phyloP scores from a whole-genome alignment of 2,329 filamentous ascomycete genomes.

The Malbranchea zuffiana region DNA sequence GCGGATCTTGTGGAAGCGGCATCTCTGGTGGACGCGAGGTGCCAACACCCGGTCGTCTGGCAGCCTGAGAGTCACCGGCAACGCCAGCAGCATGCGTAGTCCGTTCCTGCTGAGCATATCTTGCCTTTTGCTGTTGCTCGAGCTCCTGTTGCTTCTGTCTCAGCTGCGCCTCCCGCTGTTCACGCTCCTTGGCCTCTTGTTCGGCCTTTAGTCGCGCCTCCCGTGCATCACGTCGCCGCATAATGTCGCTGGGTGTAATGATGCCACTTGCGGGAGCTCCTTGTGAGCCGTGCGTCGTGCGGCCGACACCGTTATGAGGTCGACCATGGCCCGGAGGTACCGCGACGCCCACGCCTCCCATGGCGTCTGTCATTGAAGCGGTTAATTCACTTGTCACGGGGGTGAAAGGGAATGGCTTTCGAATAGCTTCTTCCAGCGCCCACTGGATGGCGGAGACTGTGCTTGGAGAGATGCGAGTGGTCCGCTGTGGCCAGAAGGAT shows the following conservation, averaged over 20 bases:
- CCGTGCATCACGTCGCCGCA: slow-evolving; percentile 71
- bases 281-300: slow-evolving; percentile 39
- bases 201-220: slow-evolving; percentile 61
- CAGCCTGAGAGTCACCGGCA: slow-evolving; percentile 22
- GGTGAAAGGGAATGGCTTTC: slow-evolving; percentile 71
- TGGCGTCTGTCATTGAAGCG: slow-evolving; percentile 82
- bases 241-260: slow-evolving; percentile 77
- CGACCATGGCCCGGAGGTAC: slow-evolving; percentile 40
- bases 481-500: slow-evolving; percentile 43
- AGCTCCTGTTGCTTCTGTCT: slow-evolving; percentile 39
- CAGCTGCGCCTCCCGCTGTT: slow-evolving; percentile 43
- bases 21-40: slow-evolving; percentile 10
- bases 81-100: slow-evolving; percentile 37
- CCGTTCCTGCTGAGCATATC: slow-evolving; percentile 14
- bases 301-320: slow-evolving; percentile 47
- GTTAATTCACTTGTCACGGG: slow-evolving; percentile 76
- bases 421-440: slow-evolving; percentile 80
- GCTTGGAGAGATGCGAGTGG: slow-evolving; percentile 60
- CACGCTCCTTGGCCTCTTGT: slow-evolving; percentile 49
- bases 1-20: slow-evolving; percentile 11
- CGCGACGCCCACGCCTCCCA: slow-evolving; percentile 19
- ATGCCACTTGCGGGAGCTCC: slow-evolving; percentile 43
- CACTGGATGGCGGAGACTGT: slow-evolving; percentile 87
- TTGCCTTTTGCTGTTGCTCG: slow-evolving; percentile 25
- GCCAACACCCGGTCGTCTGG: slow-evolving; percentile 8